A percentile compares a stretch with the other conserved stretches of the same genome.
Conservation (phyloP, 108 stramenopile genomes). For the Cyclotella cryptica region DNA sequence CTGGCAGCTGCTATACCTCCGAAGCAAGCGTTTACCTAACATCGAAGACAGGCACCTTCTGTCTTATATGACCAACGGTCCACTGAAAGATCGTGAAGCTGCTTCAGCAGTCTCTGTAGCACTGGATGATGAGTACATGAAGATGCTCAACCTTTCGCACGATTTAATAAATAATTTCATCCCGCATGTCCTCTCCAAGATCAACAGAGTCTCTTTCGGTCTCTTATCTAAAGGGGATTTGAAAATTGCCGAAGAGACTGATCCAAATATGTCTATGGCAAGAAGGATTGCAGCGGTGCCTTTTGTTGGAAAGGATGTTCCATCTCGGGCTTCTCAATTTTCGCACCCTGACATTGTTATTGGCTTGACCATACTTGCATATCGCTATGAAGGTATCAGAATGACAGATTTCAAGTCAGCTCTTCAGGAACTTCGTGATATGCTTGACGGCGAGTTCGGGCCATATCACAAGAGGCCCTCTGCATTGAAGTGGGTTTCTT, state of each 20-base stretch:
- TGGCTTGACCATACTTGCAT: conserved; percentile 96
- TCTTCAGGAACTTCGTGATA: conserved; percentile 88
- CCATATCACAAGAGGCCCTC: conserved; percentile 96
- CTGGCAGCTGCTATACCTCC: conserved; percentile 96
- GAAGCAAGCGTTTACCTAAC: conserved; percentile 87
- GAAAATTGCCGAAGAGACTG: conserved; percentile 75
- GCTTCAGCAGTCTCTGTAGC: conserved; percentile 90
- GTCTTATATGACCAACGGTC: conserved; percentile 93
- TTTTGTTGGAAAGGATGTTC: conserved; percentile 99
- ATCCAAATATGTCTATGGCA: conserved; percentile 89
- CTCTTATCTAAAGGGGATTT: conserved; percentile 79
- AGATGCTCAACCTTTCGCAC: conserved; percentile 96
- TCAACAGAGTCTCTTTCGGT: conserved; percentile 98
- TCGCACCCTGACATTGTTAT: conserved; percentile 99
- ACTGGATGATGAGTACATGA: conserved; percentile 97
- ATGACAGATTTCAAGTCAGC: conserved; percentile 88
- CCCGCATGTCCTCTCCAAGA: conserved; percentile 94
- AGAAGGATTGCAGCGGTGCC: conserved; percentile 96
- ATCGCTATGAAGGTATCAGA: conserved; percentile 97
- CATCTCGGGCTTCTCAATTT: conserved; percentile 97
- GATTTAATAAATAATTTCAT: conserved; percentile 92
- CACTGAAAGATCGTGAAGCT: conserved; percentile 73
- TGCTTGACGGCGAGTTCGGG: conserved; percentile 95
- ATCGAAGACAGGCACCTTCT: conserved; percentile 92
- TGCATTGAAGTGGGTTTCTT: conserved; percentile 86